A percentile compares a stretch with the other conserved stretches of the same genome.
Conservation (phyloP, 441 rosid genomes). For the Flueggea neowawraea region DNA sequence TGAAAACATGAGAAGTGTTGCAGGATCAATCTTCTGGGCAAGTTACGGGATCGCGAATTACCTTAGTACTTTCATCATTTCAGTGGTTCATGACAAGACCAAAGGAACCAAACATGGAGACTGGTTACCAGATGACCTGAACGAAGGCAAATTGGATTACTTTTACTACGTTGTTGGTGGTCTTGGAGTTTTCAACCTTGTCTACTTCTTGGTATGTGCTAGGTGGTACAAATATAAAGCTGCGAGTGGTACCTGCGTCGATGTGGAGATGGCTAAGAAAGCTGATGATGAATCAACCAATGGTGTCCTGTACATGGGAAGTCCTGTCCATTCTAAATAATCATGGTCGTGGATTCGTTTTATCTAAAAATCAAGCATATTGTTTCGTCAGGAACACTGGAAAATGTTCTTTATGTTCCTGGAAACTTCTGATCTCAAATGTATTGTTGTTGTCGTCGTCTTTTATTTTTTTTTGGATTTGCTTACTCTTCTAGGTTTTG, state of each 20-base stretch:
- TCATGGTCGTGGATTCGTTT: too few relatives aligned
- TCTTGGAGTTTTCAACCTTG: conserved; percentile 18
- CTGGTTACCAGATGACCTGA: conserved; percentile 35
- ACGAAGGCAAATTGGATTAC: conserved; percentile 34
- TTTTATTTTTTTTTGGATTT: too few relatives aligned
- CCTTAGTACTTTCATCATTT: conserved; percentile 28
- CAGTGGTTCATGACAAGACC: conserved; percentile 22
- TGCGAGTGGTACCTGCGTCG: neutral
- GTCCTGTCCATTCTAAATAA: too few relatives aligned
- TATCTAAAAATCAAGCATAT: too few relatives aligned
- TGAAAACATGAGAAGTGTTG: conserved; percentile 42
- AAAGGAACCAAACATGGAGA: conserved; percentile 13
- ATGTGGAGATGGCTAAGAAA: too few relatives aligned
- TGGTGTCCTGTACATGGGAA: too few relatives aligned
- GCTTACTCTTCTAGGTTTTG: too few relatives aligned
- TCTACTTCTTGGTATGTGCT: conserved; percentile 21
- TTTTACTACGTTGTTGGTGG: conserved; percentile 34
- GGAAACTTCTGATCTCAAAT: too few relatives aligned
- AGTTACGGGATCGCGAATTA: conserved; percentile 24
- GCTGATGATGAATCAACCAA: too few relatives aligned
- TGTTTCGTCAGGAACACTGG: too few relatives aligned
- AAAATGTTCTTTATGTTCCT: too few relatives aligned
- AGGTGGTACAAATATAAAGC: conserved; percentile 10
- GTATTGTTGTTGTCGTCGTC: too few relatives aligned
- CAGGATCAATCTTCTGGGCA: conserved; percentile 23